Conservation (phyloP, 1,284 basidiomycete species). For the Melanopsichium pennsylvanicum region DNA sequence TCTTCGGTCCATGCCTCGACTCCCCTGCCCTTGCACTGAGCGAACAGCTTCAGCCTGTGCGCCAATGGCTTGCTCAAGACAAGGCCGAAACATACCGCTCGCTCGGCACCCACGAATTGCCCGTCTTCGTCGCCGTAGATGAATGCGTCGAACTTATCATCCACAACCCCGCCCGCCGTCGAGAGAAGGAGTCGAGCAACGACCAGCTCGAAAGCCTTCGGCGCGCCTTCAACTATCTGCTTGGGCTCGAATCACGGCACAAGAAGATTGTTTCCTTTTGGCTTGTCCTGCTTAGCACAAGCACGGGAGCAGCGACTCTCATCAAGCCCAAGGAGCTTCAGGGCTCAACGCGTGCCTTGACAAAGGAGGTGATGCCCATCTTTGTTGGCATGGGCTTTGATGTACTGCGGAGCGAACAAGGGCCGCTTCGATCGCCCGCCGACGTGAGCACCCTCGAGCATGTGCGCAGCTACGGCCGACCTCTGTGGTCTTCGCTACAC, state of each 20-base stretch:
- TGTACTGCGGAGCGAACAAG: background rate
- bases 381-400: constrained; percentile 5
- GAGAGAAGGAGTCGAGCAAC: too few species aligned
- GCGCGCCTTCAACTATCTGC: constrained; percentile 1
- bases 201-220: background rate
- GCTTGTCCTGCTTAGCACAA: constrained; percentile 6
- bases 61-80: too few species aligned
- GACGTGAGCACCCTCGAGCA: too few species aligned
- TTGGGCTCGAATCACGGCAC: background rate
- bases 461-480: background rate
- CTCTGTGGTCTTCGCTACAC: constrained; percentile 1
- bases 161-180: too few species aligned
- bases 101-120: too few species aligned
- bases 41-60: too few species aligned
- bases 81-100: too few species aligned
- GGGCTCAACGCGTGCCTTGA: background rate
- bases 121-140: constrained; percentile 3
- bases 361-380: background rate
- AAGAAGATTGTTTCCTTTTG: background rate
- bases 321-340: background rate
- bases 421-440: too few species aligned
- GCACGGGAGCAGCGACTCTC: background rate
- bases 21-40: too few species aligned
- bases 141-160: constrained; percentile 5
- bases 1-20: too few species aligned